Conservation (phyloP, 2,329 filamentous ascomycete genomes). For the Canariomyces notabilis region DNA sequence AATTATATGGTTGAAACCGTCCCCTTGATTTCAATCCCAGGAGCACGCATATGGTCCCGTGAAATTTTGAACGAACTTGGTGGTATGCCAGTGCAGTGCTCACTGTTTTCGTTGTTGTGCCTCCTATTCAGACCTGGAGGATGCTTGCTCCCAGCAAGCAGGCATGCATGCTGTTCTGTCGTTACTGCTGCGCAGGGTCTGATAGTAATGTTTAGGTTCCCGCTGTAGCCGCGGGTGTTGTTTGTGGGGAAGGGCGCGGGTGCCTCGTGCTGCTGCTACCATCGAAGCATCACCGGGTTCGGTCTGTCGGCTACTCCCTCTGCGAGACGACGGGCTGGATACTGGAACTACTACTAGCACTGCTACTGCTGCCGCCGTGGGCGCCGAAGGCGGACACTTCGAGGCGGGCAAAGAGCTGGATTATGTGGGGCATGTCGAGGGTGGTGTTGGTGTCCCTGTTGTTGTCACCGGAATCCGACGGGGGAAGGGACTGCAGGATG, state of each 20-base stretch:
- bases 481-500: conserved; percentile 25
- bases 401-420: conserved; percentile 25
- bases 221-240: too few species aligned
- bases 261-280: too few species aligned
- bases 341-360: too few species aligned
- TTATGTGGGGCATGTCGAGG: conserved; percentile 24
- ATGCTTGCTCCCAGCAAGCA: conserved; percentile 18
- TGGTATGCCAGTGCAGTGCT: too few species aligned
- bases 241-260: too few species aligned
- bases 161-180: conserved; percentile 20
- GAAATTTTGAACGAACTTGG: too few species aligned
- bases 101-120: too few species aligned
- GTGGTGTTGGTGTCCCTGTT: neutral
- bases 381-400: conserved; percentile 25
- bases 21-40: too few species aligned
- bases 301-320: conserved; percentile 20
- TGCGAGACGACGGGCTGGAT: conserved; percentile 25
- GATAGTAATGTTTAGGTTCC: conserved; percentile 21
- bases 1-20: too few species aligned
- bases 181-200: conserved; percentile 19
- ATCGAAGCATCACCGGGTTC: conserved; percentile 16
- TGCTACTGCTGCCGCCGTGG: too few species aligned
- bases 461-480: conserved; percentile 15
- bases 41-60: too few species aligned
- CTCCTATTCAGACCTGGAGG: too few species aligned